Base-by-base conservation (phyloP, 179 eudicot species). In the Beta lomatogona region DNA sequence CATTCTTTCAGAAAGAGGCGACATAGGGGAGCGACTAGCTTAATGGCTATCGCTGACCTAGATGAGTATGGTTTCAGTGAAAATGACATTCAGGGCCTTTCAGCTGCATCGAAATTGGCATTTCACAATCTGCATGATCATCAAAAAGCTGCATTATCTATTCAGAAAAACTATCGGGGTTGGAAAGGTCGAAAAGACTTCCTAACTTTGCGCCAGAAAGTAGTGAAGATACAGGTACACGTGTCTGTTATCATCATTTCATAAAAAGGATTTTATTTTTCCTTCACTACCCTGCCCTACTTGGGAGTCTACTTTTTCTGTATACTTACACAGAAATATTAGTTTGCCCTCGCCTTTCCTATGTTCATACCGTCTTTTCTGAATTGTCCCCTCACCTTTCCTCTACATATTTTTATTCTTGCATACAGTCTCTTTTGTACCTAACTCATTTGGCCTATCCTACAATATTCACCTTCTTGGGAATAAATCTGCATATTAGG, bases 171-270 rank as follows among this genome's bases (percentile, higher is more conserved):
- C 22, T 96, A 91, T 84, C 86, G 97, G 81, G 89, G 98, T 70
- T 94, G 91, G 90, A 96, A 94, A 91, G 94, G 93, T 46, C 88
- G 97, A 72, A 96, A 88, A 83, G 90, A 92, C 80, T 94, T 89
- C 77, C 89, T 92, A 60, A 74, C 99, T 46, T 68, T 93, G 72
- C 93, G 97, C 77, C 90, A 89, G 84, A 94, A 94, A 91, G 97
- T 93, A 59, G 99, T 96, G 76, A 96, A 90, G 91, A 94, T 96
- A 87, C 99, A 96, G 99, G 99, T 96, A 79, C 67, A 70, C 41
- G 15, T 36, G 12, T 80, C 55, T 72, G 73, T 64, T 72, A 22
- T 67, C 73, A 22, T 59, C 73, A 76, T 70, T n/a, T 22, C 57
- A 45, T 68, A 18, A 16, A 50, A 25, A 21, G 41, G 31, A 31